Evolutionary conservation across 2,329 filamentous ascomycete species (phyloP).

Genomic region (Coniochaeta sp.): DNA sequence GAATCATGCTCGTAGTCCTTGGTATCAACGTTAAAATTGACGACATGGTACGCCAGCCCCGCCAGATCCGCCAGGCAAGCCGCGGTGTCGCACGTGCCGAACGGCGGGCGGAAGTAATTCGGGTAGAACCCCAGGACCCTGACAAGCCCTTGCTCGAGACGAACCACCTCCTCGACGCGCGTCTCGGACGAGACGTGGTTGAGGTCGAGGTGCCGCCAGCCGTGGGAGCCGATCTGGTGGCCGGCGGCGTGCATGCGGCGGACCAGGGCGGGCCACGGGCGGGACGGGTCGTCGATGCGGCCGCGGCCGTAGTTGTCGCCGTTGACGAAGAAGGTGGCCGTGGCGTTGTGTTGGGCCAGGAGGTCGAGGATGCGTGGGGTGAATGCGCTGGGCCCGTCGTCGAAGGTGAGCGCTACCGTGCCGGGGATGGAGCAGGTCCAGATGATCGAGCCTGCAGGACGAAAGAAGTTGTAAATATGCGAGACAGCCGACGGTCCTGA

Average conservation of each 20-base stretch:
- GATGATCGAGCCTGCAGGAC: conserved; percentile 12
- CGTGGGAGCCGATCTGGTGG: conserved; percentile 29
- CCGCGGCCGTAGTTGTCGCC: conserved; percentile 19
- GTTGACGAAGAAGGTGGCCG: conserved; percentile 28
- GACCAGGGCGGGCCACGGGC: conserved; percentile 13
- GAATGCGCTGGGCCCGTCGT: conserved; percentile 25
- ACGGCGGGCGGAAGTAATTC: conserved; percentile 28
- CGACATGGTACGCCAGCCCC: conserved; percentile 32
- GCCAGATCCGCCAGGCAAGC: conserved; percentile 13
- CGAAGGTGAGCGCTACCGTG: conserved; percentile 26
- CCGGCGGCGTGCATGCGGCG: conserved; percentile 23
- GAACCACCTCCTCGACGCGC: conserved; percentile 19
- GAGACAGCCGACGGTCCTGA: not conserved
- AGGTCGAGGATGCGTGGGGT: conserved; percentile 25
- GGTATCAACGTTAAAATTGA: conserved; percentile 42
- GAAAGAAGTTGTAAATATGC: not conserved
- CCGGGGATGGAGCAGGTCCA: conserved; percentile 17
- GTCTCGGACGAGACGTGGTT: conserved; percentile 10
- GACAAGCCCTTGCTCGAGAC: conserved; percentile 20
- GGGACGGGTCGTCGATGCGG: conserved; percentile 17
- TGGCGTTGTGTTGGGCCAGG: conserved; percentile 18
- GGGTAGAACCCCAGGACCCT: conserved; percentile 24
- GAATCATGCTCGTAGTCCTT: conserved; percentile 37
- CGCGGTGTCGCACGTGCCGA: conserved; percentile 13
- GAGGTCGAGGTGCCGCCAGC: conserved; percentile 25